Evolutionary conservation across 2,329 filamentous ascomycete species (phyloP), one percentile per base, ranked within the genome.

Genomic region (Talaromyces amestolkiae): DNA sequence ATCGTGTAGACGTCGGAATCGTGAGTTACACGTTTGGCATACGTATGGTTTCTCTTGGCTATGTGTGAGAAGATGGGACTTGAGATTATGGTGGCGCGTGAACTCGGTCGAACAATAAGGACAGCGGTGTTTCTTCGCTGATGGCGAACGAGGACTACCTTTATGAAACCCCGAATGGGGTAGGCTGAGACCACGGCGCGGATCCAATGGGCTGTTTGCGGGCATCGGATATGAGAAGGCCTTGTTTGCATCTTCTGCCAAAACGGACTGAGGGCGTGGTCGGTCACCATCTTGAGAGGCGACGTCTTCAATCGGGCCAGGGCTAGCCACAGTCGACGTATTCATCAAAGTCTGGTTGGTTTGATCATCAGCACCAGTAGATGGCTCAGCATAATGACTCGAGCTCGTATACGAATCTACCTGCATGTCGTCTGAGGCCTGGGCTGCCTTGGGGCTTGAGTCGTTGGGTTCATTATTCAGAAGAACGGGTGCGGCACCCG

Each of bases 1-100:
- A 74, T 99, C 95, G 75, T 99, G 95, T 61, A 98, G 83, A 69
- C 95, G 88, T 64, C 95, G 87, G 78, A 99, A 99, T 61, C 94
- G 89, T 77, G 95, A 91, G 71, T 94, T 87, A 76, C 95, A 99
- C n/a, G 91, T 92, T 68, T 92, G 89, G 75, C 95, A 99, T 33
- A 95, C 87, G 74, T 95, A 99, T 0, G 95, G 95, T 79, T 99
- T 99, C 78, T 99, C 95, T 82, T 99, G 94, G 73, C 93, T 97
- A 78, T 98, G 95, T 0, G 95, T 98, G 75, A 99, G 86, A 65
- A 99, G 85, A 80, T 99, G 95, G 71, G 93, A 97, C 81, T 98
- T 99, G 33, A 98, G 86, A 73, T 99, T 98, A 76, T 98, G 95
- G 75, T 98, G 95, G 53, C 95, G 88, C 33, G 95, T 99, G 72